Evolutionary conservation across 176 grass and related monocot species (phyloP), one percentile per base, ranked within the genome.

Genomic region (Saccharum officinarum): DNA sequence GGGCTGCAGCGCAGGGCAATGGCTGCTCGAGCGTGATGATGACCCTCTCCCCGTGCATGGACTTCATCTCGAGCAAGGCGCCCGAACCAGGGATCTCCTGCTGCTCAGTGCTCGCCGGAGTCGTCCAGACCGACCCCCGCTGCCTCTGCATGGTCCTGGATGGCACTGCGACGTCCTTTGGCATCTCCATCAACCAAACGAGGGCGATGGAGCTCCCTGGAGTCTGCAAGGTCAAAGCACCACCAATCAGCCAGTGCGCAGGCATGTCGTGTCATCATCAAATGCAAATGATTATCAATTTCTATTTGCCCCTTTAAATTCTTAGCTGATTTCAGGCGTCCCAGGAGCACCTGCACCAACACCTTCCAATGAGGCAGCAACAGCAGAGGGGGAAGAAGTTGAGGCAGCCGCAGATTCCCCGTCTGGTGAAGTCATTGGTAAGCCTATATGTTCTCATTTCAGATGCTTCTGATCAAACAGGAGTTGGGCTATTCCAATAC

Each of bases 101-200:
- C 85, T 95, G 96, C 86, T 75, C 85, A 1, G 80, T 89, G 49
- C 89, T 98, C n/a, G 80, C 85, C 3, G 60, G 68, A 1, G 66
- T 95, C 3, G 89, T 98, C 39, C 60, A 92, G 86, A 79, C 91
- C 14, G 89, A 98, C 46, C 91, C 95, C 13, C 83, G 87, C 47
- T 98, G 96, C 91, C 87, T 98, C 54, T 98, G 96, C 85, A 64
- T 81, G 78, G 69, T 90, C 60, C 57, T 98, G 42, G 92, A 94
- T 20, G 86, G 91, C 73, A 80, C 64, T 7, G 86, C 87, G 0
- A 61, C 77, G 10, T 85, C 89, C 54, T 82, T 92, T 17, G 93
- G 96, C 26, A 74, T 98, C 30, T 23, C 91, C 73, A 71, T 98
- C 59, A 98, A 98, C 87, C 83, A 86, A 36, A 98, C 96, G 0